A percentile compares a stretch with the other conserved stretches of the same genome.
phyloP scores from a whole-genome alignment of 768 basidiomycete species.

The Suillus subalutaceus region DNA sequence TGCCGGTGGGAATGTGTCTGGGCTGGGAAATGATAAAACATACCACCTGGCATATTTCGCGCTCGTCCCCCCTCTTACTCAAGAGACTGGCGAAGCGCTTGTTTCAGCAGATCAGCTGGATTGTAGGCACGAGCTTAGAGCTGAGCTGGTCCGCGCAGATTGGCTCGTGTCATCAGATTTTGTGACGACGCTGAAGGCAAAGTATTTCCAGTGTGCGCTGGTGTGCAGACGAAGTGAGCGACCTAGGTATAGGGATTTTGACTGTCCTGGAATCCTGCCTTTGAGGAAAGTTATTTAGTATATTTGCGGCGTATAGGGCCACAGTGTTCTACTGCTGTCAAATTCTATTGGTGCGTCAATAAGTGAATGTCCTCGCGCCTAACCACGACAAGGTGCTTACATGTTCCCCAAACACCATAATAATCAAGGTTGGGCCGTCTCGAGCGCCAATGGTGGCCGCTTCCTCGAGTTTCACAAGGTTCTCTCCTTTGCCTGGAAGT shows the following conservation, averaged over 20 bases:
- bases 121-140: no score
- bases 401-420: constrained; percentile 78
- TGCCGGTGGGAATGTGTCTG: no score
- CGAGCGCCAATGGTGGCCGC: constrained; percentile 82
- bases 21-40: no score
- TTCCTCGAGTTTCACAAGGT: constrained; percentile 57
- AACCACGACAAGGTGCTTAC: constrained; percentile 43
- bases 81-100: no score
- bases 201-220: constrained; percentile 43
- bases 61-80: no score
- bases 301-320: constrained; percentile 58
- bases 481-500: constrained; percentile 40
- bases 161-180: constrained; percentile 39
- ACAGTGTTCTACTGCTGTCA: constrained; percentile 77
- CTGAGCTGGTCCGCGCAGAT: no score
- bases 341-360: constrained; percentile 52
- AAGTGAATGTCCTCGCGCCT: constrained; percentile 15
- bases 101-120: no score
- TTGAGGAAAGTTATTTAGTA: constrained; percentile 67
- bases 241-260: constrained; percentile 68
- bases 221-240: constrained; percentile 8
- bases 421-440: constrained; percentile 70
- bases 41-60: no score
- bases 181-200: constrained; percentile 41
- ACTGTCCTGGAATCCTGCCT: constrained; percentile 69